Evolutionary conservation across 2,329 filamentous ascomycete genomes (phyloP), one percentile per base, ranked within the genome.

Genomic region (Aspergillus nomiae): DNA sequence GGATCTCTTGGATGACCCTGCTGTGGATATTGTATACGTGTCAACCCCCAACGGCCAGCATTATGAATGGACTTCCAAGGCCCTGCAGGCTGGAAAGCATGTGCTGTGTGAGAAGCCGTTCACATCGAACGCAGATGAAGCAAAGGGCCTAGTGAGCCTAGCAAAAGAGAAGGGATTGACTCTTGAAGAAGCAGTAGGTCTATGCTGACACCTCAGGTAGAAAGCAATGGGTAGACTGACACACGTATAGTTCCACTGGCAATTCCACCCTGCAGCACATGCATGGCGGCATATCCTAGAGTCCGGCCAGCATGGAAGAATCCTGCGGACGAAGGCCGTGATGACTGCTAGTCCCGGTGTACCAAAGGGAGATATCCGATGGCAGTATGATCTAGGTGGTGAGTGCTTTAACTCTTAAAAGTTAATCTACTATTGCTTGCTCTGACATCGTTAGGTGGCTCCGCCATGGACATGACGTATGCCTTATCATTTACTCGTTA

Each of bases 401-500:
- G 19, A 10, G 24, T 19, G 7, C 6, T n/a, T 50, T 14, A 4
- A 10, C 16, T 4, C 4, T n/a, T 5, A 4, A 2, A 4, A 30
- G 24, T n/a, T 11, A 4, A 24, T 4, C 46, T 30, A 19, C 5
- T 10, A 21, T 12, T 2, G 3, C 26, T 7, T 51, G 48, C 28
- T 51, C 28, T 51, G 19, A 32, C 28, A 32, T 32, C 9, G 19
- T 21, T 19, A 51, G 48, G 48, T 21, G 48, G 48, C 28, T 73
- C 74, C 2, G 63, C 74, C 45, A 78, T 81, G 76, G 79, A 80
- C 57, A 71, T 78, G 63, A 73, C 77, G 0, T 78, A 81, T 62
- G 72, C 74, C 0, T 64, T 77, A 3, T 72, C 70, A 2, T 74
- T 74, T 53, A 76, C 75, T 5, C 71, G 75, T 56, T 80, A 63